A percentile compares a stretch with the other conserved stretches of the same genome.
Conservation (phyloP, 2,329 filamentous ascomycete genomes). For the Chrysoporthe puriensis region DNA sequence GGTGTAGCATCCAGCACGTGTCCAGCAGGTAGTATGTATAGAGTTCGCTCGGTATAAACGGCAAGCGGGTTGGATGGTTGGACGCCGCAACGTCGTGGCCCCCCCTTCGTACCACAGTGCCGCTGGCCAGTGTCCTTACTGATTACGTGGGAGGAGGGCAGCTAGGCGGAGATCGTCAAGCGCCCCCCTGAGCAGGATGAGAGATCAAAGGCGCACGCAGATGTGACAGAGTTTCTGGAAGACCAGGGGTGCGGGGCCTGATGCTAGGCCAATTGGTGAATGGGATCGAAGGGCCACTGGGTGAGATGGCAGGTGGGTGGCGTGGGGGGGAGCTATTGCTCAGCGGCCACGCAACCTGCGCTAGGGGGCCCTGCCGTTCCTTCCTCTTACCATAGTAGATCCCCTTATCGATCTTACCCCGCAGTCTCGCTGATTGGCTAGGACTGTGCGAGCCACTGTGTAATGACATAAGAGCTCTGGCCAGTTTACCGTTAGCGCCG, state of each 20-base stretch:
- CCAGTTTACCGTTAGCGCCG: neutral
- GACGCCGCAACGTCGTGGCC: neutral
- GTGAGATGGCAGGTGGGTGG: neutral
- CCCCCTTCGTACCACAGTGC: neutral
- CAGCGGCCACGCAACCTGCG: neutral
- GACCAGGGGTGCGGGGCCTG: neutral
- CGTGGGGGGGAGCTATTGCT: neutral
- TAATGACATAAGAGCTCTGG: constrained; percentile 10
- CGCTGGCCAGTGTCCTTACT: neutral
- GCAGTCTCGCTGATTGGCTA: constrained; percentile 22
- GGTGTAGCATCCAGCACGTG: neutral
- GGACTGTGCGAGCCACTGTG: neutral
- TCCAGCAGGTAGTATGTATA: neutral
- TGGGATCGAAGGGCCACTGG: neutral
- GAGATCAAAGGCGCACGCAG: neutral
- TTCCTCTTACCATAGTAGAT: constrained; percentile 3
- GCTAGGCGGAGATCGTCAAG: neutral
- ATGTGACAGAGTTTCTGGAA: neutral
- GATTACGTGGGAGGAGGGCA: constrained; percentile 3
- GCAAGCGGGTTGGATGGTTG: neutral
- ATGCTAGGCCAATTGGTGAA: neutral
- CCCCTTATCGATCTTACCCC: constrained; percentile 25
- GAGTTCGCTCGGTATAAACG: neutral
- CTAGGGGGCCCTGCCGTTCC: constrained; percentile 2
- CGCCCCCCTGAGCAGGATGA: too few relatives aligned